Evolutionary conservation across 495 filamentous ascomycete species (phyloP), one percentile per base, ranked within the genome.

Genomic region (Astrothelium subdiscretum): DNA sequence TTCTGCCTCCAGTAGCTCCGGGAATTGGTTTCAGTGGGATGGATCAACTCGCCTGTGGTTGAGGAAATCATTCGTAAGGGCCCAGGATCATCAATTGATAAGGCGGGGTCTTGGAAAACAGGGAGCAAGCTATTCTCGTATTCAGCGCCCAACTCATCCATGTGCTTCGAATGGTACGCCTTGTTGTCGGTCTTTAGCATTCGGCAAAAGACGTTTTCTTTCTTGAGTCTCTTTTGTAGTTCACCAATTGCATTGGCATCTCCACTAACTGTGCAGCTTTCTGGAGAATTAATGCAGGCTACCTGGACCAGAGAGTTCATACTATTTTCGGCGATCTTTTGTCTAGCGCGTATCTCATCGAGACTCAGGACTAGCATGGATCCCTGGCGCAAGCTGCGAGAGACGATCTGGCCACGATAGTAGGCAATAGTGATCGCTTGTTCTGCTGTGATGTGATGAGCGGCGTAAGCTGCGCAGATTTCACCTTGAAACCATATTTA

Each of bases 401-500:
- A 6, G 13, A 32, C 12, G 10, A 22, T 22, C 6, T 62, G n/a
- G 1, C 77, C 77, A 2, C 78, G 68, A 57, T 73, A 75, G 52
- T 75, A 80, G 3, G 76, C 74, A 27, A 72, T 40, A 1, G 63
- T 65, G 20, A 76, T 76, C 0, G 78, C 82, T 69, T 74, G 79
- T 65, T 62, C 65, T 13, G 73, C 68, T 0, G 75, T 75, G 10
- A 86, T 59, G 2, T 69, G 72, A 2, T 76, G 81, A 10, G 80
- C 75, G 18, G 82, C 81, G 68, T 85, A 87, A 0, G 83, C 83
- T 10, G 83, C 82, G 1, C 76, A 82, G 38, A 87, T 84, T 69
- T 88, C 84, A n/a, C n/a, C n/a, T n/a, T n/a, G n/a, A n/a, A n/a
- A n/a, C n/a, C n/a, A n/a, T n/a, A n/a, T n/a, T n/a, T n/a, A n/a